Evolutionary conservation across 495 filamentous ascomycete genomes (phyloP), one percentile per base, ranked within the genome.

Genomic region (Hyaloscypha hepaticicola): DNA sequence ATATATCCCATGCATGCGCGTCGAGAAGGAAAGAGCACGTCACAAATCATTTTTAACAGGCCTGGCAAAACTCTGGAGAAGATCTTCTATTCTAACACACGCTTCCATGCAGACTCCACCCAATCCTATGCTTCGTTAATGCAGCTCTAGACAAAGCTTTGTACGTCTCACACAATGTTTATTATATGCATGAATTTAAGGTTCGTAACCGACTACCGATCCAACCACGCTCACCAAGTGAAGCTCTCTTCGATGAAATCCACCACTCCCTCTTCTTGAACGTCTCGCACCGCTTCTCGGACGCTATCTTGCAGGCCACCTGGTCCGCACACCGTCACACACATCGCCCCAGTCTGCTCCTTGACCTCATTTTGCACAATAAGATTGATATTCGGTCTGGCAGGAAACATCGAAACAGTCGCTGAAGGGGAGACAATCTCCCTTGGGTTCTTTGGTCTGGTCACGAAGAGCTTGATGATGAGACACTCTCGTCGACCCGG

Each of bases 171-270:
- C 38, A 45, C 14, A 45, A 16, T 45, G 38, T 14, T 41, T 29
- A 52, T 31, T 61, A 61, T 61, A 28, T 61, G 59, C 59, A 61
- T 61, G 59, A 52, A 61, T 25, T 48, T 6, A 45, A 45, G 0
- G 11, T 45, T 16, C 38, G 38, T 14, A 11, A 41, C 38, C 6
- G 38, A 16, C 5, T 16, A 16, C 38, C 2, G 38, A 45, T 45
- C 19, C 56, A 45, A 9, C 26, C 26, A 25, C 56, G 21, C 24
- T 58, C 49, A 97, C 93, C 93, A 97, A 2, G 90, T 89, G 76
- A 97, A 97, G 60, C 85, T 87, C 76, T 98, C 92, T 76, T 97
- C 91, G 38, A 91, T 78, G 69, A 93, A 93, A 70, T 96, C 91
- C 22, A 97, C 79, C 60, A 86, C 87, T 38, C 82, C 80, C 49